phyloP scores from a whole-genome alignment of 2,329 filamentous ascomycete genomes.

The Phyllosticta citrichinensis region DNA sequence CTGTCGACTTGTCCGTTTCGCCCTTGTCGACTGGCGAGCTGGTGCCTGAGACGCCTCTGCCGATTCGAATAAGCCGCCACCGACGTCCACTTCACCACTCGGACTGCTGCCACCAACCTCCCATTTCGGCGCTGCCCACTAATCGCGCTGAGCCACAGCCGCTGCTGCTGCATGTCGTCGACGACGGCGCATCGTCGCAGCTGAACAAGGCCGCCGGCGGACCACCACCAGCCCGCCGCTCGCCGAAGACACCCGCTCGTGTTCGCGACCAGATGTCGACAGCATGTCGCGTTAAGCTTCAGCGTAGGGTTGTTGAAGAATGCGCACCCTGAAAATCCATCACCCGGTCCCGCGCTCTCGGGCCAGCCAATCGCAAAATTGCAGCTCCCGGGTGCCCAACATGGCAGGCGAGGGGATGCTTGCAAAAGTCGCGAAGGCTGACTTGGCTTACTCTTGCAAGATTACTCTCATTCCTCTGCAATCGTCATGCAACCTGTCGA shows the following conservation, averaged over 20 bases:
- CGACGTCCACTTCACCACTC: not conserved
- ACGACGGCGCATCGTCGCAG: not conserved
- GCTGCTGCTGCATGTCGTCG: not conserved
- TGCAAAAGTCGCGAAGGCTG: not conserved
- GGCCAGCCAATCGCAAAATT: not conserved
- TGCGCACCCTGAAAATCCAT: not conserved
- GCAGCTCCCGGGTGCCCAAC: not conserved
- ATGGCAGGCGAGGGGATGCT: not conserved
- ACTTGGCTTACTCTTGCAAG: not conserved
- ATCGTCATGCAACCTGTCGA: not conserved
- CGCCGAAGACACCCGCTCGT: not conserved
- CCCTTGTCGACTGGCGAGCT: not conserved
- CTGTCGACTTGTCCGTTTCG: not conserved
- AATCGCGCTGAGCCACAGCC: not conserved
- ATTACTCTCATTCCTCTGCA: not conserved
- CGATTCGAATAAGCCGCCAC: not conserved
- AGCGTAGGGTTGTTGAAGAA: not conserved
- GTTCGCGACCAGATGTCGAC: not conserved
- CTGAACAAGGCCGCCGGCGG: not conserved
- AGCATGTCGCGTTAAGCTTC: not conserved
- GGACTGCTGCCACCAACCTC: not conserved
- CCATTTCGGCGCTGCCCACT: not conserved
- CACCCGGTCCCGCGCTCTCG: not conserved
- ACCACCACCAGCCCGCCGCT: not conserved
- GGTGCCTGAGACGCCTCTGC: not conserved